A percentile compares a stretch with the other conserved stretches of the same genome.
Evolutionary conservation across 192 early-diverging fungal species (phyloP).

Genomic region (Linnemannia zychae): DNA sequence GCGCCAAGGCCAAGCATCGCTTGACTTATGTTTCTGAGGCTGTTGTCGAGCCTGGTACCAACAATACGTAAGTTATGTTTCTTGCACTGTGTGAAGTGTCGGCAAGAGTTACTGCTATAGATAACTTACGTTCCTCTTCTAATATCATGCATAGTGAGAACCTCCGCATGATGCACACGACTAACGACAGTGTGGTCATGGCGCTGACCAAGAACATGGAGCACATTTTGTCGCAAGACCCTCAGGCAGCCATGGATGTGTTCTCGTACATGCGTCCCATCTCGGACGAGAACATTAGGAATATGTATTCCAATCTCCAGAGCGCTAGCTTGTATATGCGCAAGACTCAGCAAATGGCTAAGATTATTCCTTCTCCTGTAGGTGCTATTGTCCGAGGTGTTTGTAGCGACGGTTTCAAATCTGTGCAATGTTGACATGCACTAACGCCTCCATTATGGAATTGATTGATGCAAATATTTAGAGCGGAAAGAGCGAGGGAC

Average conservation of each 20-base stretch:
- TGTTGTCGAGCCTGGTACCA: slow-evolving; percentile 30
- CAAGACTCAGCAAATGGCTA: slow-evolving; percentile 65
- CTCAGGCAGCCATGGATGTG: slow-evolving; percentile 54
- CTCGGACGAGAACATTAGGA: slow-evolving; percentile 48
- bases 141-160: slow-evolving; percentile 15
- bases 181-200: slow-evolving; percentile 52
- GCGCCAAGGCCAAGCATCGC: slow-evolving; percentile 55
- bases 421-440: neutral
- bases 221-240: slow-evolving; percentile 16
- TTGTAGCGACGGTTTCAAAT: too few relatives aligned
- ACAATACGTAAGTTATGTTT: slow-evolving; percentile 25
- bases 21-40: slow-evolving; percentile 44
- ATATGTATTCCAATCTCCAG: slow-evolving; percentile 62
- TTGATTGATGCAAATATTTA: slow-evolving; percentile 10
- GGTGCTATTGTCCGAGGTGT: slow-evolving; percentile 8
- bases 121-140: neutral
- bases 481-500: slow-evolving; percentile 68
- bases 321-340: slow-evolving; percentile 59
- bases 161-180: slow-evolving; percentile 50
- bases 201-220: slow-evolving; percentile 52
- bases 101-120: neutral
- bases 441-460: neutral
- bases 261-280: slow-evolving; percentile 61
- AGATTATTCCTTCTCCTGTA: slow-evolving; percentile 64
- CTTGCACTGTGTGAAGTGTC: too few relatives aligned